These are phyloP conservation scores for Phanerochaete sordida DNA, from an alignment of 768 basidiomycete genomes.

Conservation along the genomic window DNA sequence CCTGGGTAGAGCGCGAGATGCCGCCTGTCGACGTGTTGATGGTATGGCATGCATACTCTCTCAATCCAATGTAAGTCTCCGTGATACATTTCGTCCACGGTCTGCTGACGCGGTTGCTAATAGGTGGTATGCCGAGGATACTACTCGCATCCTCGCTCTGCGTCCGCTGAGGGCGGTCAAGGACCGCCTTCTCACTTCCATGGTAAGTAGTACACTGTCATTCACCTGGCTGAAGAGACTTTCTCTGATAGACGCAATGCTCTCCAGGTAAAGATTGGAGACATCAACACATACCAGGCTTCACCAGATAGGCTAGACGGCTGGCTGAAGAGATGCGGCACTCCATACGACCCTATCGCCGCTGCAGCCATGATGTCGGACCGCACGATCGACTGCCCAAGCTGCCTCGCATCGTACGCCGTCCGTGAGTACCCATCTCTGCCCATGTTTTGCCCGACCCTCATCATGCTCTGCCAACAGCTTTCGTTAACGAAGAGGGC, in stretches of 20 bases:
- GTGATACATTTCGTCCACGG: no score
- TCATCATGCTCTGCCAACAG: constrained; percentile 23
- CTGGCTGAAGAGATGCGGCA: constrained; percentile 20
- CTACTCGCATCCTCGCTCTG: constrained; percentile 7
- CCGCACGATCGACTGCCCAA: constrained; percentile 32
- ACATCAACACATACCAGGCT: constrained; percentile 16
- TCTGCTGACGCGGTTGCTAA: background rate
- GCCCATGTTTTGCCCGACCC: background rate
- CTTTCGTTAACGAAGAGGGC: constrained; percentile 35
- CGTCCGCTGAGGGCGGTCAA: constrained; percentile 1
- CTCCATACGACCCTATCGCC: constrained; percentile 32
- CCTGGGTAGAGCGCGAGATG: constrained; percentile 24
- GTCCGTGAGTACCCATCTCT: constrained; percentile 27
- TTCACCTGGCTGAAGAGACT: no score
- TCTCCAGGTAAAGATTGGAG: constrained; percentile 16
- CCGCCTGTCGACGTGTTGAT: constrained; percentile 40
- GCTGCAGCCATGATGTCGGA: constrained; percentile 23
- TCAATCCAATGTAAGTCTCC: constrained; percentile 34
- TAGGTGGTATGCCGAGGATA: constrained; percentile 19
- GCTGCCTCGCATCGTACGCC: constrained; percentile 27
- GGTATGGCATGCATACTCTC: constrained; percentile 40
- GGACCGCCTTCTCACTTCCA: constrained; percentile 5
- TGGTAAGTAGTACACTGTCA: constrained; percentile 5
- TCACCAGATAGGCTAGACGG: constrained; percentile 1
- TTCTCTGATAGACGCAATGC: no score